Evolutionary conservation across 2,329 filamentous ascomycete species (phyloP).

Genomic region (Alternaria atra): DNA sequence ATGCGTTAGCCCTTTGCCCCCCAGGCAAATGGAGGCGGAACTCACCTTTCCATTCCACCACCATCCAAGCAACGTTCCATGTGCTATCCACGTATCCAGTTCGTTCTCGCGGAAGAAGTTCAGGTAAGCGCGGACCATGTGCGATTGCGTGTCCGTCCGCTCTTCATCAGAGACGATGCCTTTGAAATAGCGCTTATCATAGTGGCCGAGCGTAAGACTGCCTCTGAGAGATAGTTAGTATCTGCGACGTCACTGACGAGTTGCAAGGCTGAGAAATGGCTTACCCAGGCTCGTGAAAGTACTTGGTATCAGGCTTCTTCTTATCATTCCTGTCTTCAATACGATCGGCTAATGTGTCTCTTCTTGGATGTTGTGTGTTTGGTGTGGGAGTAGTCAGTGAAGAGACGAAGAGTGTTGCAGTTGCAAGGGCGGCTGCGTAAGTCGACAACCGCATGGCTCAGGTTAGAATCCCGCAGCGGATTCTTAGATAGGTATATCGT

Average conservation of each 20-base stretch:
- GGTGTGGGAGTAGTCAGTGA: slow-evolving; percentile 33
- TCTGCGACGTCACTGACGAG: neutral
- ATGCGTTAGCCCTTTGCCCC: slow-evolving; percentile 24
- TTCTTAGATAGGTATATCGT: neutral
- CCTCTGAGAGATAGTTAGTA: slow-evolving; percentile 34
- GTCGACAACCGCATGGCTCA: slow-evolving; percentile 39
- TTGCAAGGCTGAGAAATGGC: slow-evolving; percentile 16
- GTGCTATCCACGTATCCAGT: slow-evolving; percentile 85
- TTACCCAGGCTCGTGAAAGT: slow-evolving; percentile 53
- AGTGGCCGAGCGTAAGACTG: slow-evolving; percentile 71
- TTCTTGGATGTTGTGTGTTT: neutral
- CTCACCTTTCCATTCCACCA: slow-evolving; percentile 80
- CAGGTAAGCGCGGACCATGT: slow-evolving; percentile 79
- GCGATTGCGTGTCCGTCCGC: slow-evolving; percentile 70
- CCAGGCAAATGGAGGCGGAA: neutral
- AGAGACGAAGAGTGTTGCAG: slow-evolving; percentile 28
- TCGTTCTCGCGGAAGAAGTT: slow-evolving; percentile 69
- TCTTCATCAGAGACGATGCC: slow-evolving; percentile 71
- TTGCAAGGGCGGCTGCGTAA: slow-evolving; percentile 32
- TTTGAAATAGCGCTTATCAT: slow-evolving; percentile 76
- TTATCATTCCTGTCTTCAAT: neutral
- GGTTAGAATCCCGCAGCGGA: neutral
- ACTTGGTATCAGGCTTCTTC: slow-evolving; percentile 36
- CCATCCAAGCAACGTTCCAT: slow-evolving; percentile 85
- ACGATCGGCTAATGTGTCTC: neutral